These are phyloP conservation scores for Skeletonema potamos DNA, from an alignment of 108 stramenopile genomes.

Conservation along the genomic window DNA sequence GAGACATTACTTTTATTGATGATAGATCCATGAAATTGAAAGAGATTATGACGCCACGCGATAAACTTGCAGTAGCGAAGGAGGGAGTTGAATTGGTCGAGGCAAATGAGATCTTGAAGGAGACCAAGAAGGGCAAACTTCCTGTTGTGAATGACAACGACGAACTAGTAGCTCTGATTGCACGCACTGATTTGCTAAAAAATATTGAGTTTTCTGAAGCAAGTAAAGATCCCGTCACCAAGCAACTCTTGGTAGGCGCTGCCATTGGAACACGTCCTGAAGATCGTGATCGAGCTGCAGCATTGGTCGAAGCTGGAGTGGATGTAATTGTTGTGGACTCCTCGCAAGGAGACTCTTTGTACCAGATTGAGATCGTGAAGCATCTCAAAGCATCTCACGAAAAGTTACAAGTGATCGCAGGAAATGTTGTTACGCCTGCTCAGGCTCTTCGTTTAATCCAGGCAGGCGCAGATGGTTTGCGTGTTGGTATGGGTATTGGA, in stretches of 20 bases:
- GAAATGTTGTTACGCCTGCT: slow-evolving; percentile 97
- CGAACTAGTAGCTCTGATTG: slow-evolving; percentile 97
- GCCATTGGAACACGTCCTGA: slow-evolving; percentile 98
- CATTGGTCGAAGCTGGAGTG: slow-evolving; percentile 95
- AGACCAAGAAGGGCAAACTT: slow-evolving; percentile 97
- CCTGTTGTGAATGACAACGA: slow-evolving; percentile 97
- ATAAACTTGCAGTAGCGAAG: slow-evolving; percentile 83
- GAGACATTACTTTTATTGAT: slow-evolving; percentile 97
- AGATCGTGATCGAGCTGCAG: slow-evolving; percentile 88
- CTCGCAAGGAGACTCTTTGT: slow-evolving; percentile 98
- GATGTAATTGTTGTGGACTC: slow-evolving; percentile 99
- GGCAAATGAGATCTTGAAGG: slow-evolving; percentile 96
- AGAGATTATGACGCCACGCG: slow-evolving; percentile 94
- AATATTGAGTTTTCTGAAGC: slow-evolving; percentile 96
- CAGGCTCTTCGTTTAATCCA: slow-evolving; percentile 97
- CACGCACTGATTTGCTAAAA: slow-evolving; percentile 98
- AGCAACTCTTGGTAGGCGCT: slow-evolving; percentile 97
- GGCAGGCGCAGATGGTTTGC: slow-evolving; percentile 99
- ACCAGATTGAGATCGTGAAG: slow-evolving; percentile 97
- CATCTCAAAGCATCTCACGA: slow-evolving; percentile 90
- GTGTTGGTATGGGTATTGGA: slow-evolving; percentile 99
- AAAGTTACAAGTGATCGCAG: slow-evolving; percentile 95
- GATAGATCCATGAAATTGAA: slow-evolving; percentile 72
- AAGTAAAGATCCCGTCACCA: slow-evolving; percentile 90
- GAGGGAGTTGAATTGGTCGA: slow-evolving; percentile 91